These are phyloP conservation scores for Phytophthora parvispora DNA, from an alignment of 352 stramenopile genomes.

Conservation along the genomic window DNA sequence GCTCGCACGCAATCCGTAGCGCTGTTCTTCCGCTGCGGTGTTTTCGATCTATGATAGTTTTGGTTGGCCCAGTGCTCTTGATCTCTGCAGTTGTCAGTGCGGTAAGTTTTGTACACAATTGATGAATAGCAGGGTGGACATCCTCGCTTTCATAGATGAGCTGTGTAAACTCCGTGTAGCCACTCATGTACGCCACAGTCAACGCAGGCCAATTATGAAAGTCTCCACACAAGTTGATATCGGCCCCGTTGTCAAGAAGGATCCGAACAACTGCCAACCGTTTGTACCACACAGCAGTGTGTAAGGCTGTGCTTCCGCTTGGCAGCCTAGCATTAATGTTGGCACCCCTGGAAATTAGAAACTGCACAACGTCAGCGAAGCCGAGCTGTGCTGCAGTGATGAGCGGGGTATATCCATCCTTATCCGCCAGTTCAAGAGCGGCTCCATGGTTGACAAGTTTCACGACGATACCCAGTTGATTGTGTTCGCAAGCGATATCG, in stretches of 20 bases:
- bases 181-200: conserved; percentile 1
- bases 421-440: background rate
- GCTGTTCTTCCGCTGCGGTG: no score
- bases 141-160: no score
- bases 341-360: background rate
- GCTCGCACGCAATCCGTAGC: no score
- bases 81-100: no score
- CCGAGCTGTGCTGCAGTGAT: conserved; percentile 13
- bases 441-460: background rate
- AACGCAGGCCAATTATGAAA: background rate
- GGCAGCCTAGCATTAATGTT: background rate
- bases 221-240: no score
- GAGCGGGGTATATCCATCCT: conserved; percentile 3
- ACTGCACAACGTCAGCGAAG: background rate
- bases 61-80: no score
- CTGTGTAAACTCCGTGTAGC: no score
- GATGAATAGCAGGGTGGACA: no score
- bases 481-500: background rate
- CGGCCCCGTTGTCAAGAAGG: conserved; percentile 4
- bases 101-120: no score
- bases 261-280: conserved; percentile 4
- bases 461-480: background rate
- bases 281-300: background rate
- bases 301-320: background rate
- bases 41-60: no score